Conservation (phyloP, 225 moss, liverwort and hornwort species). For the Marchantia polymorpha region DNA sequence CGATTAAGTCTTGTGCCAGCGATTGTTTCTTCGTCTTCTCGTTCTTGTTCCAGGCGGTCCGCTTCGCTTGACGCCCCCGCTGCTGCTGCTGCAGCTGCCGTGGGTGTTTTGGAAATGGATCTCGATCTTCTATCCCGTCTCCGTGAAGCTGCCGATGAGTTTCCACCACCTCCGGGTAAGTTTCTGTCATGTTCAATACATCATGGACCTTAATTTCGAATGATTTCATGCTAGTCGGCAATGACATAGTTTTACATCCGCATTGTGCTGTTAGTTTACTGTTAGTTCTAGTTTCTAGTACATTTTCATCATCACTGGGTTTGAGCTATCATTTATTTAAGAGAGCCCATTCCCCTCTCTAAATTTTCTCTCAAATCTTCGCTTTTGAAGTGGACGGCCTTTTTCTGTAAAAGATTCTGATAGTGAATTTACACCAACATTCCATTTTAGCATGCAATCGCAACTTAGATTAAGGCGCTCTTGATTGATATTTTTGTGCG, state of each 20-base stretch:
- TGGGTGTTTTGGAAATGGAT: slow-evolving; percentile 19
- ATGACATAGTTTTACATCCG: neutral
- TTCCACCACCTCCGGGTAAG: slow-evolving; percentile 38
- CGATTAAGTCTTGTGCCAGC: neutral
- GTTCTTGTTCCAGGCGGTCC: neutral
- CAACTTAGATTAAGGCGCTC: too few relatives aligned
- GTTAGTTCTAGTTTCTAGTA: too few relatives aligned
- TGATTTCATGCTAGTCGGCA: neutral
- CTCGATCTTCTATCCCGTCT: slow-evolving; percentile 15
- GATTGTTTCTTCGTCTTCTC: neutral
- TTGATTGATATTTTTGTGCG: too few relatives aligned
- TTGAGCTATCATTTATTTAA: too few relatives aligned
- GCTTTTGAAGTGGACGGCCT: too few relatives aligned
- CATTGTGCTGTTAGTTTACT: neutral
- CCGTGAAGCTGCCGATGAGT: slow-evolving; percentile 25
- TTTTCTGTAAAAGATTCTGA: too few relatives aligned
- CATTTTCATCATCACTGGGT: too few relatives aligned
- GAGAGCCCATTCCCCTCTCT: too few relatives aligned
- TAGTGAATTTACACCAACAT: too few relatives aligned
- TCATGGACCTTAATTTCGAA: neutral
- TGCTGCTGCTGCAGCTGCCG: neutral
- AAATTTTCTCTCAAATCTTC: too few relatives aligned
- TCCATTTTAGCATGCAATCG: too few relatives aligned
- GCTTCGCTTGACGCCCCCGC: neutral
- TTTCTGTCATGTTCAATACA: neutral